Conservation (phyloP, 192 early-diverging fungal genomes). For the Jimgerdemannia lactiflua region DNA sequence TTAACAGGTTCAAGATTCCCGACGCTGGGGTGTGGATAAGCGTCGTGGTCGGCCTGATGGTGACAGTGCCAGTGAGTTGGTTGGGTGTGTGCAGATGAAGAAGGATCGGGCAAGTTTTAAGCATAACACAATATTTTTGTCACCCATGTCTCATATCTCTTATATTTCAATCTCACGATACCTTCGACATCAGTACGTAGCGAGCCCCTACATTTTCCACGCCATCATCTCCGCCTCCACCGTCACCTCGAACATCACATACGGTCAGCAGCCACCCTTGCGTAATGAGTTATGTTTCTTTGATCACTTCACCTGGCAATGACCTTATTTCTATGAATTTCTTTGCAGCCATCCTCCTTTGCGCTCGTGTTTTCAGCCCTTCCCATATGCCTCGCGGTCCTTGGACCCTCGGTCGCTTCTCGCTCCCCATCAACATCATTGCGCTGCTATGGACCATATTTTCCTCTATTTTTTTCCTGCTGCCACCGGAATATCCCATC, state of each 20-base stretch:
- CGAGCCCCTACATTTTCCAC: constrained; percentile 16
- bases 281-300: too few relatives aligned
- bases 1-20: not conserved
- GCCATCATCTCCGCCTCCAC: constrained; percentile 26
- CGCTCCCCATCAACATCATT: constrained; percentile 11
- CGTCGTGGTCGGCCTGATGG: not conserved
- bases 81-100: not conserved
- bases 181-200: not conserved
- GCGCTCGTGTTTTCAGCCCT: not conserved
- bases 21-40: not conserved
- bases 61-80: not conserved
- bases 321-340: not conserved
- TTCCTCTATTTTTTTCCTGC: constrained; percentile 19
- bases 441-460: constrained; percentile 22
- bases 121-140: not conserved
- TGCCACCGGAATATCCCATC: constrained; percentile 29
- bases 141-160: not conserved
- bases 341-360: not conserved
- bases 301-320: too few relatives aligned
- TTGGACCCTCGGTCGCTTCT: constrained; percentile 21
- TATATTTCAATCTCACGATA: not conserved
- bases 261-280: constrained; percentile 9
- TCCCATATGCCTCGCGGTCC: constrained; percentile 1
- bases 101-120: not conserved
- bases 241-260: constrained; percentile 16